Base-by-base conservation (phyloP, 495 filamentous ascomycete genomes). In the Podospora bellae-mahoneyi region DNA sequence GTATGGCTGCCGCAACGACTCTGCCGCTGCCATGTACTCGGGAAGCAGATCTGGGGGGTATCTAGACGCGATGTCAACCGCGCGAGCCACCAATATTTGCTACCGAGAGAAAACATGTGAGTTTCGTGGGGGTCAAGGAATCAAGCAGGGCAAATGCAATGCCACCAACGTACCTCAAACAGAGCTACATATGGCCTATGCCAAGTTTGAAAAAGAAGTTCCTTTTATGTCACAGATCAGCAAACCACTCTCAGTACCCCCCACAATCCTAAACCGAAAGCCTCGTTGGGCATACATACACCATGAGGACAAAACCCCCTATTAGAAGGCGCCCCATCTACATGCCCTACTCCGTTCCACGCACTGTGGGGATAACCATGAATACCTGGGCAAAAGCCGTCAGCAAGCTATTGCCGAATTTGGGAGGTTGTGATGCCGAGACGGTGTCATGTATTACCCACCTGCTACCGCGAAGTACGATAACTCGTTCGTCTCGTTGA, bases 381-480 rank as follows among this genome's bases (percentile, higher is more conserved):
- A 62, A 86, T 85, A 23, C 82, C 84, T 86, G 58, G 58, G 2
- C 39, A 48, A 44, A 28, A n/a, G 20, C 58, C 0, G 57, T 71
- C 26, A 73, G 64, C 20, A 62, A 58, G 56, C 28, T n/a, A 32
- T 62, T 65, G 65, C 57, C 54, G n/a, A 54, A 30, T 64, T 13
- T 64, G 59, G 39, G 9, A 66, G 28, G 53, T 61, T 48, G 55
- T 26, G 4, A 32, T n/a, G 7, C 48, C 9, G 63, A 53, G 59
- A 30, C 30, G 18, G 13, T 26, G 55, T 53, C 48, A 15, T 57
- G 39, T 48, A 48, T 48, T 16, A 68, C 74, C 73, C 76, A 83
- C 84, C 84, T 61, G 81, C 72, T 44, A 87, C 72, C 59, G 78
- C 73, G 66, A 82, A 85, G 68, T 79, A 86, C 0, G 83, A 86